Percentiles rank a stretch among this genome's conserved stretches.
These are phyloP conservation scores for Lathyrus tuberosus DNA, from an alignment of 306 rosid genomes.

Conservation along the genomic window DNA sequence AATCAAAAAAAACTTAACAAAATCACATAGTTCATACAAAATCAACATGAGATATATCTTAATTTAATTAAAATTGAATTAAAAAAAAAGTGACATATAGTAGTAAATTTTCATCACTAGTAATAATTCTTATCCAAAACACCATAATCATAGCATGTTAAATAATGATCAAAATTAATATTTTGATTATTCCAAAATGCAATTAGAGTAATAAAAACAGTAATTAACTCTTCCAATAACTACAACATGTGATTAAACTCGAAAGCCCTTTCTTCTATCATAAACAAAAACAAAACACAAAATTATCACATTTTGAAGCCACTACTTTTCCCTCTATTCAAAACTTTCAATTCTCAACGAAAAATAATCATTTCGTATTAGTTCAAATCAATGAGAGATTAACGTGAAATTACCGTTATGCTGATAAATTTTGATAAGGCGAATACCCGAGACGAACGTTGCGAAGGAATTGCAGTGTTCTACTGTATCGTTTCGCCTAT, in stretches of 20 bases:
- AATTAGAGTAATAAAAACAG: neutral
- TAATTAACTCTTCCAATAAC: neutral
- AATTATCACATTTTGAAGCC: neutral
- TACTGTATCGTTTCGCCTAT: slow-evolving; percentile 6
- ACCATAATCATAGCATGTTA: neutral
- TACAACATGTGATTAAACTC: neutral
- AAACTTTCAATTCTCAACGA: neutral
- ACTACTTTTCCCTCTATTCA: neutral
- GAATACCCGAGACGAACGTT: slow-evolving; percentile 2
- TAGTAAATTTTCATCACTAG: neutral
- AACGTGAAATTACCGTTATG: neutral
- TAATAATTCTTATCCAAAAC: neutral
- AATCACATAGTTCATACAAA: neutral
- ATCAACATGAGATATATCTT: neutral
- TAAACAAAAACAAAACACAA: neutral
- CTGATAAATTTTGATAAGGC: neutral
- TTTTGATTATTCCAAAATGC: neutral
- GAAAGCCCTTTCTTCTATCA: neutral
- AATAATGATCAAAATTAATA: neutral
- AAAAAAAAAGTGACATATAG: neutral
- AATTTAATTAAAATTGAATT: neutral
- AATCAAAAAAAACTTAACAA: neutral
- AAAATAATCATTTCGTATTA: neutral
- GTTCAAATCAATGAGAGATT: neutral
- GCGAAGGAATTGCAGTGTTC: neutral